These are phyloP conservation scores for Microsporum canis DNA, from an alignment of 2,329 filamentous ascomycete species.

Conservation along the genomic window DNA sequence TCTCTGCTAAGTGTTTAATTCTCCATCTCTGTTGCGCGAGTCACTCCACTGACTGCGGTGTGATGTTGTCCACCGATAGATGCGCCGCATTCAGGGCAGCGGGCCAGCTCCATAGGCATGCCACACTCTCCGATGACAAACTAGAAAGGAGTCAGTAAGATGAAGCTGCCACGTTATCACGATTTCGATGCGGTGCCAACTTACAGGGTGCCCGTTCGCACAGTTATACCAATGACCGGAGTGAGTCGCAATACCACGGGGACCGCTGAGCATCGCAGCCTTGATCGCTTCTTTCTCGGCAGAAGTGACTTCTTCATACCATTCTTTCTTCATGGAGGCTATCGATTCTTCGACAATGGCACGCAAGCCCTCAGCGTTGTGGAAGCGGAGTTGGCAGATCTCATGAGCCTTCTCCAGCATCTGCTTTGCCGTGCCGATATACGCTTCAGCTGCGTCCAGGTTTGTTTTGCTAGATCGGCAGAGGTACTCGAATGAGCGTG, in stretches of 20 bases:
- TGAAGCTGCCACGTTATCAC: background rate
- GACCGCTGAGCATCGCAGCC: constrained; percentile 42
- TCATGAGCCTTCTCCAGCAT: background rate
- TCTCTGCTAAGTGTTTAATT: background rate
- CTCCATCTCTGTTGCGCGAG: constrained; percentile 10
- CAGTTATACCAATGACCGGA: constrained; percentile 34
- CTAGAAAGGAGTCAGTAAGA: background rate
- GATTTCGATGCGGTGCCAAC: background rate
- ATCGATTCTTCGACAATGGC: background rate
- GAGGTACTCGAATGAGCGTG: background rate
- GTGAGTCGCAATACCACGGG: constrained; percentile 29
- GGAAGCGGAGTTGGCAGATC: background rate
- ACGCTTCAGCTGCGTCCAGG: background rate
- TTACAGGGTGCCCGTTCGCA: constrained; percentile 25
- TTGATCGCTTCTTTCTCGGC: constrained; percentile 44
- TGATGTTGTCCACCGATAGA: constrained; percentile 47
- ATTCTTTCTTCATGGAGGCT: background rate
- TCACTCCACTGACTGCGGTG: constrained; percentile 41
- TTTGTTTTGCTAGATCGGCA: background rate
- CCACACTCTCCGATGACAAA: constrained; percentile 58
- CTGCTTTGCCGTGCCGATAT: background rate
- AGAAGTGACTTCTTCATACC: constrained; percentile 20
- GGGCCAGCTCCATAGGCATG: constrained; percentile 50
- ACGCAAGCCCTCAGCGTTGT: background rate
- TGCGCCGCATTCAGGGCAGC: constrained; percentile 52